phyloP scores from a whole-genome alignment of 2,329 filamentous ascomycete genomes.

The Scolecobasidium constrictum region DNA sequence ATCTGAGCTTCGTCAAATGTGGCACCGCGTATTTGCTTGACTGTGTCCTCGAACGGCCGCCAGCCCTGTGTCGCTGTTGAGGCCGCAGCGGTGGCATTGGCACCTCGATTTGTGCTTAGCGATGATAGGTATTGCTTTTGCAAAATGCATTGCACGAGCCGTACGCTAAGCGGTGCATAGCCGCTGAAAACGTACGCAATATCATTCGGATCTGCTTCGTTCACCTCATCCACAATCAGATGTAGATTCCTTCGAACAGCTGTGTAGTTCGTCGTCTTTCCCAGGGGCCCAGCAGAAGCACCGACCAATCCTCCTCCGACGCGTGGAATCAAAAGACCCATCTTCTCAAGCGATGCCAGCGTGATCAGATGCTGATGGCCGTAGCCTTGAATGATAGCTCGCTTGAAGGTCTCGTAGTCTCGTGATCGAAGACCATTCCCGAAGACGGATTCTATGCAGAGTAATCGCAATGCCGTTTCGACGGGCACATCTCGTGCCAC shows the following conservation, averaged over 20 bases:
- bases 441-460: slow-evolving; percentile 87
- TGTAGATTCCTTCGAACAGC: slow-evolving; percentile 76
- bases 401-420: slow-evolving; percentile 82
- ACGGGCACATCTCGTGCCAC: slow-evolving; percentile 78
- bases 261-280: slow-evolving; percentile 65
- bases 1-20: slow-evolving; percentile 90
- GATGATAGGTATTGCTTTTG: slow-evolving; percentile 70
- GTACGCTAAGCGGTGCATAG: slow-evolving; percentile 84
- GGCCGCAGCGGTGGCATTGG: slow-evolving; percentile 37
- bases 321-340: slow-evolving; percentile 68
- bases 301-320: slow-evolving; percentile 33
- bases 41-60: slow-evolving; percentile 85
- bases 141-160: slow-evolving; percentile 82
- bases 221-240: slow-evolving; percentile 91
- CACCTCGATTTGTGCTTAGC: slow-evolving; percentile 56
- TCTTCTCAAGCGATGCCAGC: slow-evolving; percentile 75
- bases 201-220: slow-evolving; percentile 87
- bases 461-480: slow-evolving; percentile 67
- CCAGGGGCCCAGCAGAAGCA: slow-evolving; percentile 32
- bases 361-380: slow-evolving; percentile 92
- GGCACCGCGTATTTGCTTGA: slow-evolving; percentile 76
- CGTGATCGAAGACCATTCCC: slow-evolving; percentile 78
- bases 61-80: slow-evolving; percentile 56
- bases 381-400: slow-evolving; percentile 81
- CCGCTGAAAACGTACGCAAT: slow-evolving; percentile 97